Evolutionary conservation across 2,329 filamentous ascomycete genomes (phyloP).

Genomic region (Thermothelomyces thermophilus): DNA sequence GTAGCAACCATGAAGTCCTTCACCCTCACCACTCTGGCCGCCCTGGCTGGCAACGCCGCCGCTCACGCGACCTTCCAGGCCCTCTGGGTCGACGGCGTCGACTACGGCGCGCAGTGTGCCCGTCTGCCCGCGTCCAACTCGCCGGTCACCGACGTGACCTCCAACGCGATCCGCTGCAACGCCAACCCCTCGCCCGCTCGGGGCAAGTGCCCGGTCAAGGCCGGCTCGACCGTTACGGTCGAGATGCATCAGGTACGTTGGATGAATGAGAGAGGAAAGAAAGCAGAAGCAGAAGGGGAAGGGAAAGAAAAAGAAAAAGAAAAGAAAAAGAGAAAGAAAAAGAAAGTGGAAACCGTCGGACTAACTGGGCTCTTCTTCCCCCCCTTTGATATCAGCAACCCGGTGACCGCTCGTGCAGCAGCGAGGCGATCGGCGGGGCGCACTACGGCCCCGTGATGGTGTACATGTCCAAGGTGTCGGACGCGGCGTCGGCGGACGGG

Average conservation of each 20-base stretch:
- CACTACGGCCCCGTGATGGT: constrained; percentile 46
- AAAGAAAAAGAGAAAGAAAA: no score
- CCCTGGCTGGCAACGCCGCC: constrained; percentile 32
- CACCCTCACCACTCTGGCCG: constrained; percentile 27
- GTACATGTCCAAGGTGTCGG: constrained; percentile 42
- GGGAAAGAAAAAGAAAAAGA: no score
- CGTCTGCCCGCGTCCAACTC: constrained; percentile 45
- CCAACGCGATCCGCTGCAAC: constrained; percentile 41
- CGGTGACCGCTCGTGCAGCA: constrained; percentile 36
- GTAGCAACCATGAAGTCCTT: constrained; percentile 32
- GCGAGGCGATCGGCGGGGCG: constrained; percentile 45
- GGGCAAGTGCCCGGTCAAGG: constrained; percentile 40
- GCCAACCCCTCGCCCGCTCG: constrained; percentile 32
- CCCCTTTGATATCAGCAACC: constrained; percentile 31
- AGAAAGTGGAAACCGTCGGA: no score
- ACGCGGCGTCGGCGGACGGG: constrained; percentile 39
- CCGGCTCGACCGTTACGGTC: constrained; percentile 44
- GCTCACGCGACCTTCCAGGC: constrained; percentile 49
- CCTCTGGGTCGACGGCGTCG: constrained; percentile 41
- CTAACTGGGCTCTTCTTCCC: no score
- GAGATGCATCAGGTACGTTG: constrained; percentile 50
- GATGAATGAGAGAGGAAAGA: no score
- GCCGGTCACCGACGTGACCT: constrained; percentile 41
- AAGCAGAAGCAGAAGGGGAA: no score
- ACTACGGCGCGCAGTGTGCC: constrained; percentile 39